These are phyloP conservation scores for Candida andamanensis DNA, from an alignment of 805 yeast species.

Conservation along the genomic window DNA sequence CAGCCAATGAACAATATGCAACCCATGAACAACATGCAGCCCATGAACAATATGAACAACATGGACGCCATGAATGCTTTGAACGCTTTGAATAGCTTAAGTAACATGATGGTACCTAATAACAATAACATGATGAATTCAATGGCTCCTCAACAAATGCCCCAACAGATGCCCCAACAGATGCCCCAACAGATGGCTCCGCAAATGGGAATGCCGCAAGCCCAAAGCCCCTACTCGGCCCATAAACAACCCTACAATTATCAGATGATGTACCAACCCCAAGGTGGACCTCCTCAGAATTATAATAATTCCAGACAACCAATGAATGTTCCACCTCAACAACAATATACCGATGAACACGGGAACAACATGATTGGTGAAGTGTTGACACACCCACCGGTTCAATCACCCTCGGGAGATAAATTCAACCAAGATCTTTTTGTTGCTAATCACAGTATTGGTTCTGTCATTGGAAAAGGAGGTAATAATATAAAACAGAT, in stretches of 20 bases:
- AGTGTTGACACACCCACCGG: slow-evolving; percentile 37
- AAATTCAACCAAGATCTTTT: slow-evolving; percentile 63
- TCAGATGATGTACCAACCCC: slow-evolving; percentile 16
- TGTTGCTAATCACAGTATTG: slow-evolving; percentile 75
- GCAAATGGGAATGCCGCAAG: not conserved
- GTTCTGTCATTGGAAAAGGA: slow-evolving; percentile 81
- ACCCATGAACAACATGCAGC: slow-evolving; percentile 13
- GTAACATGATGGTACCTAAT: slow-evolving; percentile 9
- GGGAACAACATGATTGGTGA: slow-evolving; percentile 42
- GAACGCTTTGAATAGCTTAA: slow-evolving; percentile 11
- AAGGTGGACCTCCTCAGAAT: slow-evolving; percentile 4
- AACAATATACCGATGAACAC: slow-evolving; percentile 38
- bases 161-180: not conserved
- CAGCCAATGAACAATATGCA: slow-evolving; percentile 12
- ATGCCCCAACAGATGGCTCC: not conserved
- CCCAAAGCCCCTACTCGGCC: slow-evolving; percentile 4
- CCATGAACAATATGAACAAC: slow-evolving; percentile 5
- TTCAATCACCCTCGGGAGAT: slow-evolving; percentile 35
- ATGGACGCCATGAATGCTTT: slow-evolving; percentile 17
- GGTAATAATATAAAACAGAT: slow-evolving; percentile 79
- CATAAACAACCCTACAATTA: slow-evolving; percentile 15
- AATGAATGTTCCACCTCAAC: slow-evolving; percentile 25
- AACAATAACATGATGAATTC: slow-evolving; percentile 1
- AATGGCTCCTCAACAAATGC: not conserved
- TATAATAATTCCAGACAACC: slow-evolving; percentile 13